These are phyloP conservation scores for Volvariella volvacea DNA, from an alignment of 1,284 basidiomycete species.

Conservation along the genomic window DNA sequence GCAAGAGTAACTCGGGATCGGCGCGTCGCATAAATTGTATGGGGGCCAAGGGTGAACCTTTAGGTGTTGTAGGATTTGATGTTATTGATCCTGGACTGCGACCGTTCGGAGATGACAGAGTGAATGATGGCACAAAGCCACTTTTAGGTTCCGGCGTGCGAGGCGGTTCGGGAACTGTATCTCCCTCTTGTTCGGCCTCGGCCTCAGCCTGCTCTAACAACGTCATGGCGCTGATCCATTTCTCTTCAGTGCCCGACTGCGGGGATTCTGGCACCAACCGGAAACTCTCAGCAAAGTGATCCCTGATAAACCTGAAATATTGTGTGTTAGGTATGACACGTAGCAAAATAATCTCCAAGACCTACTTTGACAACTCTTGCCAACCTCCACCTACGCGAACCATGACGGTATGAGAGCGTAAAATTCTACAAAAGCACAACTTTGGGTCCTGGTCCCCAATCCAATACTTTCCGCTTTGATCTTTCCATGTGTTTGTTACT, in stretches of 20 bases:
- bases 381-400: constrained; percentile 94
- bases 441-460: constrained; percentile 86
- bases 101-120: constrained; percentile 36
- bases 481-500: constrained; percentile 79
- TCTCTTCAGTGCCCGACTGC: constrained; percentile 50
- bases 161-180: constrained; percentile 38
- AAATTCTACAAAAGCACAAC: constrained; percentile 85
- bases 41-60: constrained; percentile 38
- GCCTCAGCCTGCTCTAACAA: constrained; percentile 47
- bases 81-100: constrained; percentile 39
- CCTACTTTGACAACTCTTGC: constrained; percentile 83
- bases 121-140: constrained; percentile 37
- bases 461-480: constrained; percentile 93
- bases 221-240: constrained; percentile 77
- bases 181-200: no score
- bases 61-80: constrained; percentile 34
- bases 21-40: constrained; percentile 44
- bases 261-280: constrained; percentile 56
- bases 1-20: constrained; percentile 31
- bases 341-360: constrained; percentile 11
- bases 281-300: constrained; percentile 80
- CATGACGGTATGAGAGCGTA: constrained; percentile 93
- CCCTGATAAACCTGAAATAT: constrained; percentile 69
- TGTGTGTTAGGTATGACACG: constrained; percentile 8
- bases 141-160: constrained; percentile 62